Evolutionary conservation across 345 rosid species (phyloP), one percentile per base, ranked within the genome.

Genomic region (Cardamine chenopodiifolia): DNA sequence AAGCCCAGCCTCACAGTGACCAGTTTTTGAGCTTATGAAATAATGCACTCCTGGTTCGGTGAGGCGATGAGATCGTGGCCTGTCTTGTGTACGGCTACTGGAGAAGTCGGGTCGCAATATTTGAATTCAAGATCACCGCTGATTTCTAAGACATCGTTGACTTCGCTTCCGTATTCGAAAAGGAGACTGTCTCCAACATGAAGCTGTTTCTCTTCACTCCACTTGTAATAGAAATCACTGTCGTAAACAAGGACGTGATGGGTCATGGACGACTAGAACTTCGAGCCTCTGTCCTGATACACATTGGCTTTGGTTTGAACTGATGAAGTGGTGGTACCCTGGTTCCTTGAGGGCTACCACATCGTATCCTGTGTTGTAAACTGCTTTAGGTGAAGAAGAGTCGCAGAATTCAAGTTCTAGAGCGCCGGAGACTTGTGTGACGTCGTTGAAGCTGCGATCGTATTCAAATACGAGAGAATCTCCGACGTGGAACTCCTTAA

Each of bases 291-390:
- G 50, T 39, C 66, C 66, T 2, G 14, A 12, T 19, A 0, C 0
- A 23, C 64, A 59, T 34, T 6, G 64, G 34, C 2, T 0, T 2
- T 59, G 28, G 4, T 61, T 61, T 39, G 66, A 61, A 12, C 1
- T 61, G 6, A 61, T 39, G 49, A 61, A 61, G 32, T 22, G 6
- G 66, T 39, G 29, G 1, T 2, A 61, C 0, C 68, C 68, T 44
- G 39, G 54, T 63, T 63, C 25, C 39, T 2, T 44, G 22, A 62
- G 23, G 8, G 23, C n/a, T 0, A 62, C 37, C 5, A 25, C n/a
- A 62, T 63, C 54, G 11, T 63, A 0, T 10, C 68, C 54, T 10
- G 55, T 26, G 39, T 44, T 44, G 68, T 63, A 26, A 15, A 63
- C 26, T 0, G 39, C n/a, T 63, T 44, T 26, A 44, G 54, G 54